These are phyloP conservation scores for Murraya paniculata DNA, from an alignment of 345 rosid genomes.

Conservation along the genomic window DNA sequence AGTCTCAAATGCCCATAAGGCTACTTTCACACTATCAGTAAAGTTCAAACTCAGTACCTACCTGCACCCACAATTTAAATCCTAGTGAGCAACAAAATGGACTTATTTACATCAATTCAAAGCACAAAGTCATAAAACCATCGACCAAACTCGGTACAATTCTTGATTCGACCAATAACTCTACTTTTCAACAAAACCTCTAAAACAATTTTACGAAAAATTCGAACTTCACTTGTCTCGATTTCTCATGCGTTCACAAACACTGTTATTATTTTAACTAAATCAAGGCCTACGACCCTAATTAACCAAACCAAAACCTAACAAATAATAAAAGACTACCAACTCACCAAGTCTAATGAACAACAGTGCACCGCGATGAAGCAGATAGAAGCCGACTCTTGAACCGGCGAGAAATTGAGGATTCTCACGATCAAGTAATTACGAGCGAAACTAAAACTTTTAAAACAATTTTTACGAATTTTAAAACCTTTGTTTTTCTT, in stretches of 20 bases:
- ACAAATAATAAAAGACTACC: background rate
- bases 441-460: background rate
- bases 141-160: background rate
- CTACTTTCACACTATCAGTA: background rate
- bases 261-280: background rate
- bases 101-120: background rate
- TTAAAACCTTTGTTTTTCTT: background rate
- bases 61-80: background rate
- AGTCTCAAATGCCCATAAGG: background rate
- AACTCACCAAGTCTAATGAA: background rate
- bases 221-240: too few species aligned
- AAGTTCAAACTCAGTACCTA: background rate
- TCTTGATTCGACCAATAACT: background rate
- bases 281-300: constrained; percentile 8
- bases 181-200: background rate
- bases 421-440: background rate
- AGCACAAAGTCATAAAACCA: background rate
- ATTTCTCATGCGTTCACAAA: background rate
- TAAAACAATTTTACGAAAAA: background rate
- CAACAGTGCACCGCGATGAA: background rate
- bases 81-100: background rate
- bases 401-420: background rate
- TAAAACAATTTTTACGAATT: background rate
- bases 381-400: background rate
- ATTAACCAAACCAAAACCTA: background rate